These are phyloP conservation scores for Adansonia gregorii DNA, from an alignment of 441 rosid species.

Conservation along the genomic window DNA sequence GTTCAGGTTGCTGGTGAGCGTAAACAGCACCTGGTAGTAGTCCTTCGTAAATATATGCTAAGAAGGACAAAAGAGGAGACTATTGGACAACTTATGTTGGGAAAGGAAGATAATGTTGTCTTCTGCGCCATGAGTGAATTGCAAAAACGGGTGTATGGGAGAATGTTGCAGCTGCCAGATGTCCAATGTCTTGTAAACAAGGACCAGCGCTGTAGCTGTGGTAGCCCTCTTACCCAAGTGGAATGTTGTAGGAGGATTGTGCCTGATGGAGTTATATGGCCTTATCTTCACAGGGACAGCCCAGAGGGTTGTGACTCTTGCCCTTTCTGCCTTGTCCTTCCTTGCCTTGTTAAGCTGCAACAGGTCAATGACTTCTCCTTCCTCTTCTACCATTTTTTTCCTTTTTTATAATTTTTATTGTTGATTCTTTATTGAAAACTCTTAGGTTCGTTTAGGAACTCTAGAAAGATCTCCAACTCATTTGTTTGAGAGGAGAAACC, in stretches of 20 bases:
- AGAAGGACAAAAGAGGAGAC: conserved; percentile 97
- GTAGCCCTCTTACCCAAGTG: conserved; percentile 86
- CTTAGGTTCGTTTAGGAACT: not conserved
- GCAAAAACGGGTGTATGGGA: conserved; percentile 75
- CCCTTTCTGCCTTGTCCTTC: conserved; percentile 94
- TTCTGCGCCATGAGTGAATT: conserved; percentile 93
- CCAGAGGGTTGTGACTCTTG: conserved; percentile 94
- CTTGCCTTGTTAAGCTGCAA: conserved; percentile 91
- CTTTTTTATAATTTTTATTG: not conserved
- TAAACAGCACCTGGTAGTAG: conserved; percentile 68
- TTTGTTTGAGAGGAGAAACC: not conserved
- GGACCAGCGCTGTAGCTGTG: conserved; percentile 83
- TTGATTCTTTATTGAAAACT: not conserved
- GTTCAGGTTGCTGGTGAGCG: conserved; percentile 76
- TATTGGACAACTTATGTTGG: conserved; percentile 95
- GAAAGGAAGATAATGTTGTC: conserved; percentile 95
- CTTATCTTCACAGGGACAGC: conserved; percentile 78
- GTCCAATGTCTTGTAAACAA: conserved; percentile 87
- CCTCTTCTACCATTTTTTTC: not conserved
- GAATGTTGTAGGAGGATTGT: conserved; percentile 90
- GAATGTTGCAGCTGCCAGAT: conserved; percentile 86
- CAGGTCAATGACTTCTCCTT: conserved; percentile 50
- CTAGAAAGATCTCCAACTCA: not conserved
- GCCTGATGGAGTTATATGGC: conserved; percentile 90
- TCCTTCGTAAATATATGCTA: conserved; percentile 79